A percentile compares a stretch with the other conserved stretches of the same genome.
Evolutionary conservation across 1,139 yeast genomes (phyloP).

Genomic region (Yamadazyma membranifaciens): DNA sequence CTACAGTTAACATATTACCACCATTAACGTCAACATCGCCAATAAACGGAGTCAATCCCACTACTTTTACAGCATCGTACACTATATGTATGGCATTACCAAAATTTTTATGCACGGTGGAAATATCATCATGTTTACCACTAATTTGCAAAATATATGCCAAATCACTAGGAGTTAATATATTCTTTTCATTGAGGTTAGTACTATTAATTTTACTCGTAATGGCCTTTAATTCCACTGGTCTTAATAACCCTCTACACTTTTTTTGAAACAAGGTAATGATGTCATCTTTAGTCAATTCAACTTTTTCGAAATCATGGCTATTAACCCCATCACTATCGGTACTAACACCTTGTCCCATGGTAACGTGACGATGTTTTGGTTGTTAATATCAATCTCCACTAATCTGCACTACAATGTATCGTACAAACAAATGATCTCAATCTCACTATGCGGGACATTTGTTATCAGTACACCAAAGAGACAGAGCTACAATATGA

Average conservation of each 20-base stretch:
- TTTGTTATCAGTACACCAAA: no score
- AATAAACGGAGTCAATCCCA: slow-evolving; percentile 35
- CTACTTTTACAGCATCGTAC: slow-evolving; percentile 23
- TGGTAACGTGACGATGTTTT: slow-evolving; percentile 1
- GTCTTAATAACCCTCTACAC: slow-evolving; percentile 20
- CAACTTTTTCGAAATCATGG: slow-evolving; percentile 1
- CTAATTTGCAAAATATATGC: slow-evolving; percentile 21
- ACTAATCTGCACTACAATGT: no score
- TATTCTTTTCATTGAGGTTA: slow-evolving; percentile 17
- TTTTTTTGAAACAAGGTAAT: slow-evolving; percentile 20
- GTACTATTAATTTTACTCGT: slow-evolving; percentile 22
- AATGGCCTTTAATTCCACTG: slow-evolving; percentile 25
- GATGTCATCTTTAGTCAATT: slow-evolving; percentile 20
- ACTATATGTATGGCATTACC: slow-evolving; percentile 16
- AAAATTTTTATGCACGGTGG: slow-evolving; percentile 8
- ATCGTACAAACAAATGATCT: no score
- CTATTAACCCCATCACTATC: not conserved
- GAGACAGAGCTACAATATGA: no score
- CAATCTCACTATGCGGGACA: no score
- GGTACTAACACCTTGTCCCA: slow-evolving; percentile 23
- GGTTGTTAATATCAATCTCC: no score
- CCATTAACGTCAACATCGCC: slow-evolving; percentile 12
- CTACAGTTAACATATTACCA: slow-evolving; percentile 18
- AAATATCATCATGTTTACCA: slow-evolving; percentile 10
- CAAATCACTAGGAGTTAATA: slow-evolving; percentile 22